These are phyloP conservation scores for Alternaria consortialis DNA, from an alignment of 2,329 filamentous ascomycete genomes.

Conservation along the genomic window DNA sequence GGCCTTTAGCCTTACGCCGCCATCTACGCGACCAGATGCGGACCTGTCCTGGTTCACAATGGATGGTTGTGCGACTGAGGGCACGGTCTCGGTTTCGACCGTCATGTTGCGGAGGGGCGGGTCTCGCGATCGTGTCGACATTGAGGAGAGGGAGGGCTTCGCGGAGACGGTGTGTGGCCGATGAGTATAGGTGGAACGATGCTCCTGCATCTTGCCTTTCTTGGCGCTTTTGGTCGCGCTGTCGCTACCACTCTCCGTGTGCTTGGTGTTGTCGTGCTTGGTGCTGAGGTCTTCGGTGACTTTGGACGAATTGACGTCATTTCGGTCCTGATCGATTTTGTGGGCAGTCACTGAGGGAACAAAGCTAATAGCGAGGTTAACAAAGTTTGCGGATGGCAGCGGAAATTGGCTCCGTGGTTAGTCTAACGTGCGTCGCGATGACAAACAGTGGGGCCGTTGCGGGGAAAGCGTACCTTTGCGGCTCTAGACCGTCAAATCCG, in stretches of 20 bases:
- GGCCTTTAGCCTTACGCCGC: slow-evolving; percentile 83
- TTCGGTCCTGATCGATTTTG: slow-evolving; percentile 52
- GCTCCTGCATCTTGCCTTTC: slow-evolving; percentile 55
- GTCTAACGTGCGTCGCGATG: slow-evolving; percentile 37
- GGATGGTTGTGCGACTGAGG: slow-evolving; percentile 84
- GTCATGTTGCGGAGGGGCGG: slow-evolving; percentile 91
- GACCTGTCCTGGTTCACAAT: slow-evolving; percentile 68
- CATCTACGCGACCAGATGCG: slow-evolving; percentile 69
- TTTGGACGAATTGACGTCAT: slow-evolving; percentile 56
- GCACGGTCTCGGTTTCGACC: slow-evolving; percentile 95
- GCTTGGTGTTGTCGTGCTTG: slow-evolving; percentile 50
- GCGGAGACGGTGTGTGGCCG: slow-evolving; percentile 61
- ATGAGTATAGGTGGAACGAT: slow-evolving; percentile 52
- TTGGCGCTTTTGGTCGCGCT: slow-evolving; percentile 55
- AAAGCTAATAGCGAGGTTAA: slow-evolving; percentile 33
- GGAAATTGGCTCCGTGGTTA: slow-evolving; percentile 28
- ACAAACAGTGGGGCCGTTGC: slow-evolving; percentile 40
- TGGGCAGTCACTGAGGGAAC: slow-evolving; percentile 26
- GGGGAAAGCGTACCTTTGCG: slow-evolving; percentile 44
- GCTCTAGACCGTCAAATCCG: slow-evolving; percentile 52
- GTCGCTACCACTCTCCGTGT: slow-evolving; percentile 71
- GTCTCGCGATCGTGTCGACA: slow-evolving; percentile 71
- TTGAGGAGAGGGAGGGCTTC: slow-evolving; percentile 74
- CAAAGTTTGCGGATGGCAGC: slow-evolving; percentile 25
- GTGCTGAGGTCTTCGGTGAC: slow-evolving; percentile 58